Base-by-base conservation (phyloP, 2,329 filamentous ascomycete genomes). In the Aspergillus puulaauensis region DNA sequence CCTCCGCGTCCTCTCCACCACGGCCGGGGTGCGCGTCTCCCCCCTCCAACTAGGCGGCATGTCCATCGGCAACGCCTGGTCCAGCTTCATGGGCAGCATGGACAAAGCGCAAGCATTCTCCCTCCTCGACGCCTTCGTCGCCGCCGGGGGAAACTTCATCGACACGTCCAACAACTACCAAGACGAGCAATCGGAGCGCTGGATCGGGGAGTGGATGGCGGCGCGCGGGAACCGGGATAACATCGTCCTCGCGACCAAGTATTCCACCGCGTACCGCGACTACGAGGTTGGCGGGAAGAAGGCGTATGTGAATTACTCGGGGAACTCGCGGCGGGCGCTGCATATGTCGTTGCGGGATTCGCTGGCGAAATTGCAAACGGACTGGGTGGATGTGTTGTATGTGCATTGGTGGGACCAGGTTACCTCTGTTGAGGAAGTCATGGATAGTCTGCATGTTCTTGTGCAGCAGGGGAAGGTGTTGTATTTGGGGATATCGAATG, bases 111-210 rank as follows among this genome's bases (percentile, higher is more conserved):
- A 80, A 2, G 79, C 83, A 1, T 86, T 89, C 62, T 75, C 79
- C n/a, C 83, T 91, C 27, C 79, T 90, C 7, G 87, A 90, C 66
- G 84, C 82, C 68, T 90, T 84, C 74, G 84, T 82, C 59, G 79
- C 81, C 3, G 80, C 86, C 0, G 86, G 86, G 2, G 88, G 88
- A 19, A 91, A 91, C 74, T 90, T 90, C 71, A 86, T 91, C 67
- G 88, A 91, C 70, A 90, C 86, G 0, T 67, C 86, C 57, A 88
- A 86, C 74, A 86, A 86, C 70, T 90, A 90, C 73, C 87, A 89
- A 64, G 74, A 79, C 57, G 80, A 89, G 70, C 72, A 87, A 65
- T 84, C 83, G 1, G 88, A 90, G 72, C 72, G 66, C 49, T 88
- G 87, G 83, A 76, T 90, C 57, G 88, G 88, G 35, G 86, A 88